phyloP scores from a whole-genome alignment of 2,329 filamentous ascomycete species.

The Nigrograna mackinnonii region DNA sequence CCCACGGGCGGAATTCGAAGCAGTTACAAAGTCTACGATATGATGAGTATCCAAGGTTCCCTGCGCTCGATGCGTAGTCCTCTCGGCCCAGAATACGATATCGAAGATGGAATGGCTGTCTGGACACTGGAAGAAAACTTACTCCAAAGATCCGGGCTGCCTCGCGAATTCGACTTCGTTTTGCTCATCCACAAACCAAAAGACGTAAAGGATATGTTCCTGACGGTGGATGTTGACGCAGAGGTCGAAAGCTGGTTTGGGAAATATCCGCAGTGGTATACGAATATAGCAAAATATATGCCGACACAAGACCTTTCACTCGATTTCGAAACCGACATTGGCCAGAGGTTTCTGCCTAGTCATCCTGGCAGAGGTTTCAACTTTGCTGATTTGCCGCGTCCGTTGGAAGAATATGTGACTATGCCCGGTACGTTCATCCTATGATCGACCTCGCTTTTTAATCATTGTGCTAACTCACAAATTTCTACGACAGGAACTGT shows the following conservation, averaged over 20 bases:
- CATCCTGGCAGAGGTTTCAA: constrained; percentile 46
- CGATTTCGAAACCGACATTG: constrained; percentile 47
- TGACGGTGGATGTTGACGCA: constrained; percentile 49
- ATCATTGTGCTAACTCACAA: too few species aligned
- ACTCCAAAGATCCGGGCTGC: constrained; percentile 53
- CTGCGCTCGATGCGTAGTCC: constrained; percentile 44
- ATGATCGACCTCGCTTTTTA: too few species aligned
- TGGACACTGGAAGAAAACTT: constrained; percentile 56
- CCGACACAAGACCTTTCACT: constrained; percentile 41
- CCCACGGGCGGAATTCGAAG: constrained; percentile 46
- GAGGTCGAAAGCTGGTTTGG: constrained; percentile 46
- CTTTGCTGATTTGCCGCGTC: constrained; percentile 45
- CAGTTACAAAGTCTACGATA: constrained; percentile 51
- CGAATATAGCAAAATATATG: constrained; percentile 41
- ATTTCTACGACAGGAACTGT: too few species aligned
- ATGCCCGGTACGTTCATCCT: constrained; percentile 53
- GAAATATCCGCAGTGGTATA: constrained; percentile 46
- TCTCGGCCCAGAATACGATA: constrained; percentile 39
- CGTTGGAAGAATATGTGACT: constrained; percentile 50
- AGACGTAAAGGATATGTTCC: constrained; percentile 40
- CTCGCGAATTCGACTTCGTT: constrained; percentile 56
- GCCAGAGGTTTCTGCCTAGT: constrained; percentile 47
- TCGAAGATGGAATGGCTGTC: constrained; percentile 50
- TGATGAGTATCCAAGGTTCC: constrained; percentile 56
- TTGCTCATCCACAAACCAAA: constrained; percentile 52